phyloP scores from a whole-genome alignment of 106 monocot species.

The Dactylorhiza incarnata region DNA sequence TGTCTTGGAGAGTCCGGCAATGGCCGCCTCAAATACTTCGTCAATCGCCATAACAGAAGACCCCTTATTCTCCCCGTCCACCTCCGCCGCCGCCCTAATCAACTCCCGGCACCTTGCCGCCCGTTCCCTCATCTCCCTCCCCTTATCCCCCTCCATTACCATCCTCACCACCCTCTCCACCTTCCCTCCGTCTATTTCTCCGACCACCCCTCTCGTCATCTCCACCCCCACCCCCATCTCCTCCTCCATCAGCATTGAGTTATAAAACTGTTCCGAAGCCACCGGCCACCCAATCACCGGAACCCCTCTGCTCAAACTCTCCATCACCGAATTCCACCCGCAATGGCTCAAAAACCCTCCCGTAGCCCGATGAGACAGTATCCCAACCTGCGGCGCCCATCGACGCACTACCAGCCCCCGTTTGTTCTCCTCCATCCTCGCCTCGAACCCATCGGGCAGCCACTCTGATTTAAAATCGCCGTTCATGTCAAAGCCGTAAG shows the following conservation, averaged over 20 bases:
- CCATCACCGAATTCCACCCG: slow-evolving; percentile 68
- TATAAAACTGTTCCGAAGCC: slow-evolving; percentile 26
- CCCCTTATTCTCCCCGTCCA: slow-evolving; percentile 6
- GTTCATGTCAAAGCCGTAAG: slow-evolving; percentile 14
- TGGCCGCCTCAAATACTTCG: slow-evolving; percentile 2
- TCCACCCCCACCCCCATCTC: slow-evolving; percentile 27
- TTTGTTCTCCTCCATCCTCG: slow-evolving; percentile 3
- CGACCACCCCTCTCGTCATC: slow-evolving; percentile 17
- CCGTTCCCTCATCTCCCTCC: slow-evolving; percentile 12
- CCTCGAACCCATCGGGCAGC: slow-evolving; percentile 38
- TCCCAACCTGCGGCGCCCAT: slow-evolving; percentile 45
- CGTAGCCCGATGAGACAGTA: slow-evolving; percentile 25
- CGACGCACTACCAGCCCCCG: slow-evolving; percentile 18
- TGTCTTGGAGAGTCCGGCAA: too few relatives aligned
- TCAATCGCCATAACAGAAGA: slow-evolving; percentile 10
- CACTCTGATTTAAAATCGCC: slow-evolving; percentile 21
- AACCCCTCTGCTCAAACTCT: slow-evolving; percentile 36
- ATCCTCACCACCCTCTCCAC: slow-evolving; percentile 14
- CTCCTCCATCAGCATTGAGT: slow-evolving; percentile 26
- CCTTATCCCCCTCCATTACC: slow-evolving; percentile 24
- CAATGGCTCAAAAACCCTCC: slow-evolving; percentile 49
- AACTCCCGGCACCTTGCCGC: neutral
- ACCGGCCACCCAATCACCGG: slow-evolving; percentile 38
- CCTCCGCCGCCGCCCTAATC: slow-evolving; percentile 12
- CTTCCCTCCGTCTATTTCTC: slow-evolving; percentile 1